These are phyloP conservation scores for Rhododendron molle DNA, from an alignment of 148 eudicot genomes.

Conservation along the genomic window DNA sequence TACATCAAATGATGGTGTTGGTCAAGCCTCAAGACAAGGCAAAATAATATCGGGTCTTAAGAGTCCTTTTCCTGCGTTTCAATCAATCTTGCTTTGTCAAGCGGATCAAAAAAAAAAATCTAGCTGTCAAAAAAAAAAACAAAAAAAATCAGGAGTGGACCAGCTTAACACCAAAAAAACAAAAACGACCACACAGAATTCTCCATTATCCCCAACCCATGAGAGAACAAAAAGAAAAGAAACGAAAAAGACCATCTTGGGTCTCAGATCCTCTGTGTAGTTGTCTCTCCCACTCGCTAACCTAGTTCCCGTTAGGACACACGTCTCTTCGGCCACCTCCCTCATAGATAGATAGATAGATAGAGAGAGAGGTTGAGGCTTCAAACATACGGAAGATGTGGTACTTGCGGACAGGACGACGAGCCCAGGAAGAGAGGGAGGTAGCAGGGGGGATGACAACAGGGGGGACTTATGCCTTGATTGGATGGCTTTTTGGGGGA, in stretches of 20 bases:
- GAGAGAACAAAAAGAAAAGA: neutral
- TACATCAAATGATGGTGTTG: neutral
- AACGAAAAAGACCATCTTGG: neutral
- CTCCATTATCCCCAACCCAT: neutral
- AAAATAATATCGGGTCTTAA: neutral
- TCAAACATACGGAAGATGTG: too few relatives aligned
- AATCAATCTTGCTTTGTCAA: neutral
- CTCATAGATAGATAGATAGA: neutral
- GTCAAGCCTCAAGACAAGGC: neutral
- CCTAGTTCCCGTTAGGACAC: neutral
- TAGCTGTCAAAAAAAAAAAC: too few relatives aligned
- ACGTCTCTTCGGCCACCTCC: neutral
- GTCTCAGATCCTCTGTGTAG: neutral
- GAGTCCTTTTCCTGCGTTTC: neutral
- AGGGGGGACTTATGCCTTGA: too few relatives aligned
- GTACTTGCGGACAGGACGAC: too few relatives aligned
- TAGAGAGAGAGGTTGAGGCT: too few relatives aligned
- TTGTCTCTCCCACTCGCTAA: neutral
- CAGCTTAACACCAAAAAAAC: neutral
- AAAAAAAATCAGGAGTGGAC: neutral
- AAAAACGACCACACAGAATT: neutral
- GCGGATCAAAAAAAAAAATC: too few relatives aligned
- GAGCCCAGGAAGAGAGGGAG: too few relatives aligned
- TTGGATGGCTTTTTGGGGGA: too few relatives aligned
- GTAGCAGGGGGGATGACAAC: too few relatives aligned